Base-by-base conservation (phyloP, 352 stramenopile species). In the Globisporangium acanthophoron region DNA sequence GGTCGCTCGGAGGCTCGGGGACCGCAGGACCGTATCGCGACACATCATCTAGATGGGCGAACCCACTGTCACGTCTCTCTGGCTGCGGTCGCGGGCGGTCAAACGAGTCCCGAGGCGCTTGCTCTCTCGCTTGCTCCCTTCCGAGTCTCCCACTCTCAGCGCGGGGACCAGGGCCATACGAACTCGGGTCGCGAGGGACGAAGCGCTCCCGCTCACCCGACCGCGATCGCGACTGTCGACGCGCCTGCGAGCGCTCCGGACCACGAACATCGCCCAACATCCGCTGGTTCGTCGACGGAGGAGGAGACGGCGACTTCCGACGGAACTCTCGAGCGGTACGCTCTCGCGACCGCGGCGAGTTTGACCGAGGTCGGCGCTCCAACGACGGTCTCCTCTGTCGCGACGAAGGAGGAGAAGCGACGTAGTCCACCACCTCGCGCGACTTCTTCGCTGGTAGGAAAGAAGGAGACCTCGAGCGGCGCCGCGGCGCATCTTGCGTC, bases 1-100 rank as follows among this genome's bases (percentile, higher is more conserved):
- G 47, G 15, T 58, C 61, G 13, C 9, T 45, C n/a, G 27, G 37
- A n/a, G n/a, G 37, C 9, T 64, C 56, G 8, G 20, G n/a, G 5
- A 9, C 11, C 15, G 45, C 35, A 12, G 56, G 56, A 20, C 58
- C 62, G 46, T 68, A 68, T 33, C 62, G 35, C n/a, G 56, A 65
- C 49, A 65, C 59, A 12, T 15, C 31, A 15, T 49, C 44, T 11
- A 31, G n/a, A 16, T 24, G 15, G 44, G 12, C n/a, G n/a, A 49
- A 13, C 27, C 47, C 59, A 40, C 35, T 41, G 3, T 58, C 47
- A 8, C 54, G 59, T 66, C 59, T 48, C n/a, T 62, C 59, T 20
- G 37, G 35, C 4, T 24, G 45, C 15, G 44, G 43, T n/a, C 33
- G 45, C 15, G 54, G 43, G 27, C 33, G 58, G 11, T 64, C 58